Evolutionary conservation across 2,329 filamentous ascomycete genomes (phyloP).

Genomic region (Aspergillus nomiae): DNA sequence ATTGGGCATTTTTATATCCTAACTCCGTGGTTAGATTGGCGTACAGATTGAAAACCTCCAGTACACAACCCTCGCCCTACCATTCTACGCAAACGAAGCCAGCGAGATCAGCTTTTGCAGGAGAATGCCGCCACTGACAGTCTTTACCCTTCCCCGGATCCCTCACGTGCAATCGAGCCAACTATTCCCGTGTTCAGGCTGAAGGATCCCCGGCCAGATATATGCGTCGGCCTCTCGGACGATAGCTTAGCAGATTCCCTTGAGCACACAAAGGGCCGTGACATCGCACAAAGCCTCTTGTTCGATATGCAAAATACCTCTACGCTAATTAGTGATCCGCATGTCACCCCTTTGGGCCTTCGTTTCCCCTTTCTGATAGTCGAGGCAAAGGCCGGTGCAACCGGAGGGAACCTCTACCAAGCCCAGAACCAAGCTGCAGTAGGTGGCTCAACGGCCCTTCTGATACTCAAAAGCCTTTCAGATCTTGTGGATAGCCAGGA

Average conservation of each 20-base stretch:
- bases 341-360: background rate
- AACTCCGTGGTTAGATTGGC: conserved; percentile 4
- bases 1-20: background rate
- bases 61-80: conserved; percentile 6
- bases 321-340: conserved; percentile 8
- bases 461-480: background rate
- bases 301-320: conserved; percentile 53
- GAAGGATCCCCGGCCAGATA: conserved; percentile 1
- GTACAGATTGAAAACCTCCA: conserved; percentile 9
- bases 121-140: background rate
- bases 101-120: background rate
- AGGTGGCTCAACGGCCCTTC: conserved; percentile 1
- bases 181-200: background rate
- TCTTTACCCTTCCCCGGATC: background rate
- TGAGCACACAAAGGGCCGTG: too few species aligned
- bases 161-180: background rate
- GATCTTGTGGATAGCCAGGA: background rate
- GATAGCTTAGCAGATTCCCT: background rate
- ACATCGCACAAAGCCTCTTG: background rate
- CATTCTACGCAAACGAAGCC: conserved; percentile 4
- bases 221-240: conserved; percentile 3
- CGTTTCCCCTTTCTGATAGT: conserved; percentile 13
- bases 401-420: conserved; percentile 8
- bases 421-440: conserved; percentile 11
- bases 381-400: conserved; percentile 8